Evolutionary conservation across 495 filamentous ascomycete genomes (phyloP), one percentile per base, ranked within the genome.

Genomic region (Lentithecium fluviatile): DNA sequence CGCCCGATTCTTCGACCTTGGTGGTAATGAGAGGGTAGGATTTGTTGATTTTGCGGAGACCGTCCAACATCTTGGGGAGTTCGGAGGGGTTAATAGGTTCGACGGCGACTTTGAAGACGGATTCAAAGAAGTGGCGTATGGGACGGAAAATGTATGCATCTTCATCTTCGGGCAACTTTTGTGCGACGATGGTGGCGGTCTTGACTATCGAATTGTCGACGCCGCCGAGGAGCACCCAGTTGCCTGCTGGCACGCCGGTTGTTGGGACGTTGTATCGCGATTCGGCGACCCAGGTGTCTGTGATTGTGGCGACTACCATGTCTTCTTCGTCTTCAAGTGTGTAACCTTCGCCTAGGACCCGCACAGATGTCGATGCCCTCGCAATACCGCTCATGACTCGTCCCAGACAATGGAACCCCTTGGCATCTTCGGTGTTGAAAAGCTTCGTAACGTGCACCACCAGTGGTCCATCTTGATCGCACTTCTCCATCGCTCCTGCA

Each of bases 131-230:
- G 75, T 97, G 94, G 11, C 87, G 83, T 62, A 98, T 81, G 2
- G 94, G 94, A 56, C 85, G 86, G 82, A 98, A 97, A 58, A 98
- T 91, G 70, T 94, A 91, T 1, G 91, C 89, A 53, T 95, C 94
- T 72, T 96, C 91, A 45, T 93, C 80, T 56, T 95, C 85, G 23
- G 89, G 85, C 32, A 96, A 79, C 63, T 84, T 86, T 38, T 82
- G 83, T 17, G 90, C 85, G n/a, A 98, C 85, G 48, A 98, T 75
- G 1, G 94, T 97, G n/a, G 94, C 94, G 21, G 89, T 92, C 72
- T 97, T 98, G 72, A 97, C 90, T 69, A 98, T 97, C 7, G 95
- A 97, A 73, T 96, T 97, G 77, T 97, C 92, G 43, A 98, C 86
- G 1, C 94, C 94, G 40, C 88, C 84, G 2, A 98, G 77, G 20